Evolutionary conservation across 1,284 basidiomycete species (phyloP), one percentile per base, ranked within the genome.

Genomic region (Veloboletus limbatus): DNA sequence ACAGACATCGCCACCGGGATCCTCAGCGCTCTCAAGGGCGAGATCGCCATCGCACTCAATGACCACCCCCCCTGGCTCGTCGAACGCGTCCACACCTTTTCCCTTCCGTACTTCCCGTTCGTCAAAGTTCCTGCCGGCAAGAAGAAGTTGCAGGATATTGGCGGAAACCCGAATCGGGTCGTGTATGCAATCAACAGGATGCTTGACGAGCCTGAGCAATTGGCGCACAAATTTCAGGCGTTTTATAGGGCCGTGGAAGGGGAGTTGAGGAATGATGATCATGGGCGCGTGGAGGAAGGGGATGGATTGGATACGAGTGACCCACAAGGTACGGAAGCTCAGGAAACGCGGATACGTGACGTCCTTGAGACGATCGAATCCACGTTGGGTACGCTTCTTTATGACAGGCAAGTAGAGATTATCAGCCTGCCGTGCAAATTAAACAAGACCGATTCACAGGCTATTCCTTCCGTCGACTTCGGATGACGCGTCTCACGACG

Each of bases 401-500:
- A 89, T 59, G 87, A 74, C 53, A 67, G 68, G 70, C 25, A 21
- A 28, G 47, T 39, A 18, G 13, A 8, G 22, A 11, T 6, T 14
- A 24, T 16, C 3, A 0, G 6, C 2, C 2, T 5, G 4, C 3
- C 20, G 6, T 21, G 26, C 11, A 11, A 27, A 3, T 14, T 6
- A 13, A n/a, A n/a, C n/a, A n/a, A n/a, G 26, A 33, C 32, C 17
- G 6, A 40, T 4, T 7, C 17, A 16, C 30, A 84, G 82, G 37
- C 60, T 89, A 17, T 89, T 86, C 60, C 71, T 78, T 3, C 82
- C 81, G 2, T 70, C 79, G 2, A 75, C 74, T 1, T 85, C 88
- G 0, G 88, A 92, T 51, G 92, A 97, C 60, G 74, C 79, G 0
- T 84, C 82, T 2, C 92, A 94, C 58, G 92, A 97, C 59, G 90